Conservation (phyloP, 192 early-diverging fungal species). For the Coemansia interrupta region DNA sequence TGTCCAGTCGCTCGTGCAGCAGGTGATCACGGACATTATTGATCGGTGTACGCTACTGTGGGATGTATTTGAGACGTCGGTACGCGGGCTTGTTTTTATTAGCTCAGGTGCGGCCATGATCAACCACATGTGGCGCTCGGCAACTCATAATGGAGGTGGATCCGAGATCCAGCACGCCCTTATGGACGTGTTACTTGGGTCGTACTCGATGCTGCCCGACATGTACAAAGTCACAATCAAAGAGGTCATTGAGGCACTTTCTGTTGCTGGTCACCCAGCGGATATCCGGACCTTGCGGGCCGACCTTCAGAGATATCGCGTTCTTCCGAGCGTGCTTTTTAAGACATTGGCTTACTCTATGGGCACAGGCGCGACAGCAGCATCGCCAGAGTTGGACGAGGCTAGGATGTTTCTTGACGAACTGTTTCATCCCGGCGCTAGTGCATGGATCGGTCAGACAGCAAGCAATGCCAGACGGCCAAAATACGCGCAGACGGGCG, state of each 20-base stretch:
- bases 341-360: conserved; percentile 12
- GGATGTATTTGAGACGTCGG: conserved; percentile 25
- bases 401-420: conserved; percentile 16
- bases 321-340: conserved; percentile 39
- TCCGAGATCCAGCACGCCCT: conserved; percentile 6
- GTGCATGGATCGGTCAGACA: conserved; percentile 29
- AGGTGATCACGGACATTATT: conserved; percentile 11
- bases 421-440: conserved; percentile 18
- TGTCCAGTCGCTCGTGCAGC: conserved; percentile 20
- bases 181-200: conserved; percentile 8
- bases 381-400: background rate
- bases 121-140: conserved; percentile 4
- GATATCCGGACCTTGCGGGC: conserved; percentile 10
- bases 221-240: conserved; percentile 33
- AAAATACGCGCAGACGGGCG: conserved; percentile 28
- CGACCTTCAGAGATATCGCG: conserved; percentile 17
- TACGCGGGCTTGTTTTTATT: conserved; percentile 36
- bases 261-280: background rate
- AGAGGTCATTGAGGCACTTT: conserved; percentile 14
- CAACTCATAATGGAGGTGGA: background rate
- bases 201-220: conserved; percentile 28
- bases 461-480: conserved; percentile 6
- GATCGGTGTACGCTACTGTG: conserved; percentile 33
- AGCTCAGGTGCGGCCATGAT: conserved; percentile 16
- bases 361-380: background rate